Evolutionary conservation across 495 filamentous ascomycete genomes (phyloP).

Genomic region (Melanomma pulvis-pyrius): DNA sequence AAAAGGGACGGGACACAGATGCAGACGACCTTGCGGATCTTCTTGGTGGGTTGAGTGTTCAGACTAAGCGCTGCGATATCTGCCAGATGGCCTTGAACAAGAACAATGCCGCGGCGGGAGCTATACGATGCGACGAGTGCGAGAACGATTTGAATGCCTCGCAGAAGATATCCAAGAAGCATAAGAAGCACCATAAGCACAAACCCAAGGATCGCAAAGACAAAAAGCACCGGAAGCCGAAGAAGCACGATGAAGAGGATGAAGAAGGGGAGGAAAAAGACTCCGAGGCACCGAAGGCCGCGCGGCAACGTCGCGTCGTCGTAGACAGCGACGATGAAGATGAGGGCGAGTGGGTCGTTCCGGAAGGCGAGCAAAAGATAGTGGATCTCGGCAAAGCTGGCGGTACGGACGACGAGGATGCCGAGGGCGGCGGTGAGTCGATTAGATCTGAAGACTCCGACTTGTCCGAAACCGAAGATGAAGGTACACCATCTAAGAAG

Average conservation of each 20-base stretch:
- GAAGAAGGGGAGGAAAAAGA: too few species aligned
- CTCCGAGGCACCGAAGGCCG: constrained; percentile 6
- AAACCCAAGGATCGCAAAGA: constrained; percentile 14
- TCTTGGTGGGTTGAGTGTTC: constrained; percentile 79
- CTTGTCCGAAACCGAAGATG: constrained; percentile 52
- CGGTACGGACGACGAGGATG: constrained; percentile 80
- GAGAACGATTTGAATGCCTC: constrained; percentile 63
- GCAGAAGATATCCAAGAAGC: constrained; percentile 49
- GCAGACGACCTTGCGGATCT: constrained; percentile 84
- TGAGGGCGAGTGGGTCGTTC: constrained; percentile 76
- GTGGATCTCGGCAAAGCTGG: constrained; percentile 73
- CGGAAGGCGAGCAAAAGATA: constrained; percentile 59
- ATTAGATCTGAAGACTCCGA: constrained; percentile 64
- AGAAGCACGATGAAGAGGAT: constrained; percentile 59
- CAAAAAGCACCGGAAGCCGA: constrained; percentile 44
- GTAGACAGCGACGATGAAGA: constrained; percentile 50
- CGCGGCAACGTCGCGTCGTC: constrained; percentile 26
- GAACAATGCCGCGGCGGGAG: constrained; percentile 59
- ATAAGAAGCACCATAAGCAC: constrained; percentile 48
- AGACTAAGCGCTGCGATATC: constrained; percentile 83
- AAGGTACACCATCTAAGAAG: constrained; percentile 37
- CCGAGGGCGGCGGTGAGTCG: constrained; percentile 81
- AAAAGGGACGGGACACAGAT: constrained; percentile 56
- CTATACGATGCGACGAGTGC: constrained; percentile 72
- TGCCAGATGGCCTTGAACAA: constrained; percentile 72